Percentiles rank a stretch among this genome's conserved stretches.
These are phyloP conservation scores for Penicillium paradoxum DNA, from an alignment of 495 filamentous ascomycete genomes.

Conservation along the genomic window DNA sequence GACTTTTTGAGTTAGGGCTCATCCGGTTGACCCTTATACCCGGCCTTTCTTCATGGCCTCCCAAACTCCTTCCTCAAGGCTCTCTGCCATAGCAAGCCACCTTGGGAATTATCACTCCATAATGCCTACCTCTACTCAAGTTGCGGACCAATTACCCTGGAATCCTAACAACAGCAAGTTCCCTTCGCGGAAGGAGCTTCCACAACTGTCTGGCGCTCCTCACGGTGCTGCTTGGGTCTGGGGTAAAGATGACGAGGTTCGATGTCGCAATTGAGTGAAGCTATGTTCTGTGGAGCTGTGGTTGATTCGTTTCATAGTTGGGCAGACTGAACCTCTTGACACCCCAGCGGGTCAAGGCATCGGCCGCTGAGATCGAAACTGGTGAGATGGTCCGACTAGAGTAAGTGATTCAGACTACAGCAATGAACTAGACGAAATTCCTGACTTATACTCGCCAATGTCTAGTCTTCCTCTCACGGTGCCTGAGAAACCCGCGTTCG, in stretches of 20 bases:
- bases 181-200: constrained; percentile 49
- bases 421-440: neutral
- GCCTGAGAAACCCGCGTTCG: constrained; percentile 46
- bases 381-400: constrained; percentile 50
- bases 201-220: constrained; percentile 39
- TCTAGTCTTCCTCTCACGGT: constrained; percentile 51
- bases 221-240: constrained; percentile 58
- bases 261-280: neutral
- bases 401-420: constrained; percentile 17
- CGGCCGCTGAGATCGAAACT: constrained; percentile 46
- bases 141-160: constrained; percentile 42
- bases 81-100: constrained; percentile 10
- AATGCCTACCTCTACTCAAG: constrained; percentile 16
- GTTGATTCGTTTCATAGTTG: constrained; percentile 22
- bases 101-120: neutral
- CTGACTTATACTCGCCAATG: constrained; percentile 1
- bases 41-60: no score
- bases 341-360: constrained; percentile 47
- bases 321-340: constrained; percentile 58
- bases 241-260: constrained; percentile 54
- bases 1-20: no score
- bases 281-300: neutral
- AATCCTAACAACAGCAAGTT: constrained; percentile 50
- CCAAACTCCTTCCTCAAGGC: neutral
- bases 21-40: no score